Evolutionary conservation across 2,329 filamentous ascomycete genomes (phyloP), one percentile per base, ranked within the genome.

Genomic region (Pseudomassariella vexata): DNA sequence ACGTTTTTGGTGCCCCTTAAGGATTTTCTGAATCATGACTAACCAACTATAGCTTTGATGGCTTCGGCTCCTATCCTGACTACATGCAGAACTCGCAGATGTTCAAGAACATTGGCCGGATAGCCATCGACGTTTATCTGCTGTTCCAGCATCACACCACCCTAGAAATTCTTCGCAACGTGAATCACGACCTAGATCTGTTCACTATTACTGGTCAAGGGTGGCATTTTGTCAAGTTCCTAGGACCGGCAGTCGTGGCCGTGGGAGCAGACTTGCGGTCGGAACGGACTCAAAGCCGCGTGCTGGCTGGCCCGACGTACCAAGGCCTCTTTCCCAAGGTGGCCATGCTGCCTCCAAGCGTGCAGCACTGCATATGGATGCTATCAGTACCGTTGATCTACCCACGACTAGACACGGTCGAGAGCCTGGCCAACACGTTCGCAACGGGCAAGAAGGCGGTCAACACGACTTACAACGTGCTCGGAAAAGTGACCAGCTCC

Each of bases 81-180:
- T 94, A 96, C 55, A 96, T 98, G 90, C 92, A 98, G 54, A 85
- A 85, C 45, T 95, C 88, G 12, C 83, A 94, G 43, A 88, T 96
- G 64, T 96, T 98, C 69, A 95, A 94, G 63, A 96, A 96, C 53
- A 94, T 96, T 50, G 92, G 92, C 16, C 79, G 92, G 22, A 82
- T 98, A 40, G 92, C 88, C 15, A 89, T 94, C 34, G 88, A 96
- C 46, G 95, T 95, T 89, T 98, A 96, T 54, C 72, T 98, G 21
- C 74, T 98, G 6, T 98, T 98, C 70, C 92, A 98, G 54, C 92
- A 98, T 53, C 92, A 98, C 57, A 96, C 92, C 0, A 96, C 90
- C 0, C 70, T 94, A 3, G 92, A 96, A 53, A 85, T 96, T 24
- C 76, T 98, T 36, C 84, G 89, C 32, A 90, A 94, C 47, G 82